Conservation (phyloP, 345 rosid genomes). For the Populus tremula region DNA sequence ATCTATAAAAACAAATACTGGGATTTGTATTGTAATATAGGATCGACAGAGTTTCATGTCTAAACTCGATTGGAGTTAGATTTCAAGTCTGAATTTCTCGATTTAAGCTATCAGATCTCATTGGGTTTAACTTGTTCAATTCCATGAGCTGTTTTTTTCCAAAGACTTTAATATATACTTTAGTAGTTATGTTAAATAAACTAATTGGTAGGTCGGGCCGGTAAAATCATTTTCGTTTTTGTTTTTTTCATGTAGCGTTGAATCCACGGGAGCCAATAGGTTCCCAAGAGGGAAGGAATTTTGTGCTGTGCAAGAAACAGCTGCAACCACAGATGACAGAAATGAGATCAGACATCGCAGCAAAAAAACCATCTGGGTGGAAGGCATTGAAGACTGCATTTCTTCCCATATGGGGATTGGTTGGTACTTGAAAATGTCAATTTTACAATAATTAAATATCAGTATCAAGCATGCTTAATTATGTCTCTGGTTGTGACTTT, state of each 20-base stretch:
- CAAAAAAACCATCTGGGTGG: conserved; percentile 14
- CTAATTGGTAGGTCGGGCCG: neutral
- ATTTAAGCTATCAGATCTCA: too few species aligned
- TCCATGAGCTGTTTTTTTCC: too few species aligned
- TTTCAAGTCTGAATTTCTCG: too few species aligned
- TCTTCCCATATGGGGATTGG: neutral
- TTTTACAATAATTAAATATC: too few species aligned
- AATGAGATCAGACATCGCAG: neutral
- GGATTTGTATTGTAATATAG: too few species aligned
- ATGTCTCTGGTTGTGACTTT: neutral
- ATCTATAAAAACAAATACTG: too few species aligned
- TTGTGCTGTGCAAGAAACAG: conserved; percentile 25
- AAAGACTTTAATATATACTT: too few species aligned
- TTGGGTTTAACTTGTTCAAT: too few species aligned
- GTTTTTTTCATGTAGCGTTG: conserved; percentile 6
- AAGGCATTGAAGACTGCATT: conserved; percentile 13
- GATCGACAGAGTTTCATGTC: too few species aligned
- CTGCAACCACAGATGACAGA: conserved; percentile 15
- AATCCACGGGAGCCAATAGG: conserved; percentile 24
- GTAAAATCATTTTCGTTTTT: neutral
- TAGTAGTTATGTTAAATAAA: neutral
- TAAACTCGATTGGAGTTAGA: too few species aligned
- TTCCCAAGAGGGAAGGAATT: conserved; percentile 12
- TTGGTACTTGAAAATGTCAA: neutral
- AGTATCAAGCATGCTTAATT: too few species aligned